Conservation (phyloP, 495 filamentous ascomycete species). For the Apiosordaria backusii region DNA sequence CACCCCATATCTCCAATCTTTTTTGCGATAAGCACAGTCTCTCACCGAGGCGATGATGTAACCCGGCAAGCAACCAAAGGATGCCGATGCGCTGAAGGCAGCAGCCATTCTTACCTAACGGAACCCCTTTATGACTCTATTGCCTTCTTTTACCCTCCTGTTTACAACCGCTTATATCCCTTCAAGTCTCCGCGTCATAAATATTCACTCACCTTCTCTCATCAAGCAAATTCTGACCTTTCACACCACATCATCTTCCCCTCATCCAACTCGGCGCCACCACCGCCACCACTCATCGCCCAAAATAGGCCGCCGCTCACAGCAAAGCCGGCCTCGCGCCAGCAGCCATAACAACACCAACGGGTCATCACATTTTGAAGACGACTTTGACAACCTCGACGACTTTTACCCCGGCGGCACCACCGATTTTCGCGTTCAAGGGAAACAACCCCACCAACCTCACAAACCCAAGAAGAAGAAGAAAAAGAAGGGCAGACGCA, state of each 20-base stretch:
- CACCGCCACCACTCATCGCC: background rate
- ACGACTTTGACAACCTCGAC: slow-evolving; percentile 1
- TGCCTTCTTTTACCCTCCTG: background rate
- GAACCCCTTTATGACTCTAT: background rate
- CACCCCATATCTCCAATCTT: background rate
- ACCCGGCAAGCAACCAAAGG: background rate
- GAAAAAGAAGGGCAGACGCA: slow-evolving; percentile 20
- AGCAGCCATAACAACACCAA: background rate
- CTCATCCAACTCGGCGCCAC: background rate
- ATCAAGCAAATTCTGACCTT: background rate
- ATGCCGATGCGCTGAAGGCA: background rate
- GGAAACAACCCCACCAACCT: background rate
- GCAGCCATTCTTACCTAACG: background rate
- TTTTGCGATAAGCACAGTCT: background rate
- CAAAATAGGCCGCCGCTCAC: background rate
- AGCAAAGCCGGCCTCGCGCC: background rate
- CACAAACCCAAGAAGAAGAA: slow-evolving; percentile 23
- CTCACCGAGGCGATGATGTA: background rate
- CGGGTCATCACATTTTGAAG: background rate
- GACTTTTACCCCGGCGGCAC: slow-evolving; percentile 6
- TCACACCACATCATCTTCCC: background rate
- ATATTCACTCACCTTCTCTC: background rate
- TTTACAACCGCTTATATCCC: background rate
- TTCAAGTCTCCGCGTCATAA: background rate
- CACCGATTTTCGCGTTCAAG: slow-evolving; percentile 25